A percentile compares a stretch with the other conserved stretches of the same genome.
Conservation (phyloP, 176 grass and related monocot genomes). For the Raddia distichophylla region DNA sequence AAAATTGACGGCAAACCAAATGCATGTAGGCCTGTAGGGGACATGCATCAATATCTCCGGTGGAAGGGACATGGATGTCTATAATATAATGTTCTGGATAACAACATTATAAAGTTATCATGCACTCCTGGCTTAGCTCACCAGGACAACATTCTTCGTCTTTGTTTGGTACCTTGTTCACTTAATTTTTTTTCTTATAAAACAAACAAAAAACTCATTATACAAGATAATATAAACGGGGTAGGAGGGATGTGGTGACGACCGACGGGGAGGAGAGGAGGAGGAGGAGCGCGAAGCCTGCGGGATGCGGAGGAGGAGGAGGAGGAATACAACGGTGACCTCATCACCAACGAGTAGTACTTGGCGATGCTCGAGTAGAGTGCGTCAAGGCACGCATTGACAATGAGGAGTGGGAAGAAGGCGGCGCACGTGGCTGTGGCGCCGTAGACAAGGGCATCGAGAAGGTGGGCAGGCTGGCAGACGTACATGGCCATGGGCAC, state of each 20-base stretch:
- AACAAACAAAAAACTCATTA: too few species aligned
- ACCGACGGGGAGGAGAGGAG: too few species aligned
- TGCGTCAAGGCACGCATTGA: constrained; percentile 69
- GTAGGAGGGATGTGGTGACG: too few species aligned
- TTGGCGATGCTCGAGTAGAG: constrained; percentile 67
- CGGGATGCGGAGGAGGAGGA: too few species aligned
- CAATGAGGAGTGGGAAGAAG: constrained; percentile 55
- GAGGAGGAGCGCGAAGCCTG: too few species aligned
- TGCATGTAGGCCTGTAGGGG: too few species aligned
- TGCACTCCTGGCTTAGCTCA: neutral
- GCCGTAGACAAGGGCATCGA: constrained; percentile 71
- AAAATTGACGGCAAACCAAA: too few species aligned
- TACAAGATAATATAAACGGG: too few species aligned
- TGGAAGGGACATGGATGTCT: neutral
- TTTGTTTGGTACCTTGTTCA: neutral
- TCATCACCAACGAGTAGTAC: constrained; percentile 65
- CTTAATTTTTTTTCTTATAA: too few species aligned
- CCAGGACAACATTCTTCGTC: neutral
- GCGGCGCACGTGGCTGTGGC: constrained; percentile 34
- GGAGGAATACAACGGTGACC: too few species aligned
- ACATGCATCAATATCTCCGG: neutral
- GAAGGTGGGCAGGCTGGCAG: constrained; percentile 60
- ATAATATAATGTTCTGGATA: too few species aligned
- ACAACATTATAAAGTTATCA: too few species aligned
- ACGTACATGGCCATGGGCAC: constrained; percentile 55